A percentile compares a stretch with the other conserved stretches of the same genome.
Evolutionary conservation across 2,329 filamentous ascomycete genomes (phyloP).

Genomic region (Colletotrichum navitas): DNA sequence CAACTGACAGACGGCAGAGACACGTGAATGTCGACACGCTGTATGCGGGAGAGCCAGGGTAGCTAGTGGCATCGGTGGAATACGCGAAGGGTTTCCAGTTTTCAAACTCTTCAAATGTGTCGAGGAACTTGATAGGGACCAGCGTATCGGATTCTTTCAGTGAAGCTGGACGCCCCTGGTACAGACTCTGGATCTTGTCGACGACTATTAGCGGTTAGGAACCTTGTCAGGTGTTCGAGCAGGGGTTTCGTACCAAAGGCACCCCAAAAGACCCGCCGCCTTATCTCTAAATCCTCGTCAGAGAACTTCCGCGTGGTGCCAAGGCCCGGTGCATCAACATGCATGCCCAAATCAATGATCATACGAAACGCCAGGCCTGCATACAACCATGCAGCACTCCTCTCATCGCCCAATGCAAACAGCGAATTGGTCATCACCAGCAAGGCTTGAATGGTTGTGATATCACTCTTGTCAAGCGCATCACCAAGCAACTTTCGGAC

Average conservation of each 20-base stretch:
- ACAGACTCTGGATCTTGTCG: slow-evolving; percentile 68
- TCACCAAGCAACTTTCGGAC: slow-evolving; percentile 60
- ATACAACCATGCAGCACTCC: slow-evolving; percentile 69
- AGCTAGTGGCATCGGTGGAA: slow-evolving; percentile 47
- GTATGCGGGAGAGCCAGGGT: slow-evolving; percentile 55
- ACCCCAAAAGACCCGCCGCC: slow-evolving; percentile 60
- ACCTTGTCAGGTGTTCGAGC: background rate
- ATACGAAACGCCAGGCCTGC: slow-evolving; percentile 68
- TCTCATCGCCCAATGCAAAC: slow-evolving; percentile 63
- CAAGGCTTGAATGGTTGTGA: slow-evolving; percentile 67
- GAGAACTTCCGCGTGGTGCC: slow-evolving; percentile 51
- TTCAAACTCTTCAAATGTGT: slow-evolving; percentile 66
- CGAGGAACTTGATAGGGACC: slow-evolving; percentile 61
- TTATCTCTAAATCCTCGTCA: slow-evolving; percentile 60
- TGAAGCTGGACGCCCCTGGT: slow-evolving; percentile 64
- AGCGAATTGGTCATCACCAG: slow-evolving; percentile 64
- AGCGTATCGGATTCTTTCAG: slow-evolving; percentile 60
- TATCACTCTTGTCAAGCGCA: slow-evolving; percentile 61
- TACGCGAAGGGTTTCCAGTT: slow-evolving; percentile 62
- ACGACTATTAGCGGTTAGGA: slow-evolving; percentile 46
- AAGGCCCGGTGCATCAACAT: slow-evolving; percentile 56
- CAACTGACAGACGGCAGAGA: slow-evolving; percentile 59
- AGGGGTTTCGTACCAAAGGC: slow-evolving; percentile 51
- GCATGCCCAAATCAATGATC: slow-evolving; percentile 67
- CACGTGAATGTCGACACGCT: slow-evolving; percentile 58